phyloP scores from a whole-genome alignment of 306 rosid genomes.

The Rosa persica region DNA sequence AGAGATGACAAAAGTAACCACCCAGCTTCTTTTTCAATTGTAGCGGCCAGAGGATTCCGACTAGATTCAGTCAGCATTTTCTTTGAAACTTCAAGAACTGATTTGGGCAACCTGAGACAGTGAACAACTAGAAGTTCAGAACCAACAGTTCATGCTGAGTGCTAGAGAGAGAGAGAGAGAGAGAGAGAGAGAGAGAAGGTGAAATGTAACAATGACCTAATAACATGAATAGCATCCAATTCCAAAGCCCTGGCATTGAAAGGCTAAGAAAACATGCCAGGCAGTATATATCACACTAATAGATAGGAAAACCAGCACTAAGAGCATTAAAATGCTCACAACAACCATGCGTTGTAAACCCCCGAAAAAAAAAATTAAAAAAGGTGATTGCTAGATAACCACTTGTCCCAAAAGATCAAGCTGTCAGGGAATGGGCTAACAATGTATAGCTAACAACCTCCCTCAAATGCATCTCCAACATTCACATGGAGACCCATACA shows the following conservation, averaged over 20 bases:
- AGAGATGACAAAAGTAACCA: slow-evolving; percentile 93
- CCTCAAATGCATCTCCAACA: background rate
- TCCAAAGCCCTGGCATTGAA: background rate
- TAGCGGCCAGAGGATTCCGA: slow-evolving; percentile 68
- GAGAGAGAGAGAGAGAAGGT: no score
- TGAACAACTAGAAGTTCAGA: slow-evolving; percentile 5
- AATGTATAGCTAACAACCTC: background rate
- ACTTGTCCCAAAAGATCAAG: background rate
- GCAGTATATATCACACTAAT: background rate
- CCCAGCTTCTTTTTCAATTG: slow-evolving; percentile 91
- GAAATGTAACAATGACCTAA: background rate
- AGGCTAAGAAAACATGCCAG: background rate
- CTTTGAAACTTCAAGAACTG: slow-evolving; percentile 84
- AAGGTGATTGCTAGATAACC: background rate
- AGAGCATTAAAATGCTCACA: background rate
- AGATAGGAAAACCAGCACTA: background rate
- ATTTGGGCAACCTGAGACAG: slow-evolving; percentile 68
- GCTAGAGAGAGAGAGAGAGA: no score
- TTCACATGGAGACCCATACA: background rate
- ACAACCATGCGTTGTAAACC: background rate
- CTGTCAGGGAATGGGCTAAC: background rate
- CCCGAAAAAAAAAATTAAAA: background rate
- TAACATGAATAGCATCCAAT: background rate
- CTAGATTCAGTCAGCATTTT: slow-evolving; percentile 77
- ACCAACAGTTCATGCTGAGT: background rate